These are phyloP conservation scores for Lentinula edodes DNA, from an alignment of 768 basidiomycete species.

Conservation along the genomic window DNA sequence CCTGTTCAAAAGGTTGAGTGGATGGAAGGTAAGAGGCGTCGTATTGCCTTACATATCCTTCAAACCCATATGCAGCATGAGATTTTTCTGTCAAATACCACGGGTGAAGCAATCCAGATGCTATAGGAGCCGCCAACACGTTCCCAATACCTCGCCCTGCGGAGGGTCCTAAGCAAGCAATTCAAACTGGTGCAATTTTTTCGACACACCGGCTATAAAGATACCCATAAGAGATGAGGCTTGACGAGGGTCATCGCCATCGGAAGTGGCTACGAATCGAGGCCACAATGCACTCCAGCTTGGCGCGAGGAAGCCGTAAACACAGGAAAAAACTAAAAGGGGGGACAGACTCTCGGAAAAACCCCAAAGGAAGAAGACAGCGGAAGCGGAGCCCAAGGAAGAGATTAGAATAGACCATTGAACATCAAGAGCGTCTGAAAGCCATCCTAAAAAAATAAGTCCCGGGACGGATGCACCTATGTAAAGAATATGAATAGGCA, in stretches of 20 bases:
- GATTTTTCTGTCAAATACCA: slow-evolving; percentile 7
- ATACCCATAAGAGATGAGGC: slow-evolving; percentile 4
- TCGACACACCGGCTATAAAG: slow-evolving; percentile 3
- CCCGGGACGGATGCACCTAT: slow-evolving; percentile 9
- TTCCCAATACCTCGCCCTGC: not conserved
- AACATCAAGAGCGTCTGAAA: slow-evolving; percentile 7
- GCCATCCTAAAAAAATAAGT: slow-evolving; percentile 7
- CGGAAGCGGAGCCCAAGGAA: slow-evolving; percentile 4
- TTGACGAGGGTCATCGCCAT: slow-evolving; percentile 5
- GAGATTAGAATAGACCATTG: slow-evolving; percentile 6
- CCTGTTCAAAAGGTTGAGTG: not conserved
- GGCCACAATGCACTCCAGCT: slow-evolving; percentile 11
- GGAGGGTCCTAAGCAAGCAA: no score
- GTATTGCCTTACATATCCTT: slow-evolving; percentile 7
- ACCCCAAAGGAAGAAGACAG: slow-evolving; percentile 9
- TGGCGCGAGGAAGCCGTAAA: slow-evolving; percentile 9
- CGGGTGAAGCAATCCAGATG: slow-evolving; percentile 5
- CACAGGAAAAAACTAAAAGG: slow-evolving; percentile 4
- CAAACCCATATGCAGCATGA: slow-evolving; percentile 5
- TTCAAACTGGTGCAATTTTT: not conserved
- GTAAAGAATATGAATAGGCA: not conserved
- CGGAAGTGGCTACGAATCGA: slow-evolving; percentile 4
- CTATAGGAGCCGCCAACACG: slow-evolving; percentile 8
- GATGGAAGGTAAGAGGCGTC: not conserved
- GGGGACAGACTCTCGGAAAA: not conserved